Evolutionary conservation across 805 yeast genomes (phyloP).

Genomic region (Clavispora fructus): DNA sequence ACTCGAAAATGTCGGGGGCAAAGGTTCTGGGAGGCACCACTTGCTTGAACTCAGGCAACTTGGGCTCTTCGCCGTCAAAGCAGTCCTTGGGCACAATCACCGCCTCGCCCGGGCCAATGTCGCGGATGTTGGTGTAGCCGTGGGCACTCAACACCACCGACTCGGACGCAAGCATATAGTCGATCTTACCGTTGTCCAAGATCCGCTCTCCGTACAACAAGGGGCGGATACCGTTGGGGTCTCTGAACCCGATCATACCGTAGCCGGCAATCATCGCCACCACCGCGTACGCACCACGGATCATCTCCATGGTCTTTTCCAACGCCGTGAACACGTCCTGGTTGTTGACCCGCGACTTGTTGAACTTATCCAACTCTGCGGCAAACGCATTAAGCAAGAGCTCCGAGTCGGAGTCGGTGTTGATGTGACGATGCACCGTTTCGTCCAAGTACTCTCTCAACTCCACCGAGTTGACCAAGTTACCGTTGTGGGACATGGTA

Average conservation of each 20-base stretch:
- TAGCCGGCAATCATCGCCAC: slow-evolving; percentile 93
- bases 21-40: slow-evolving; percentile 72
- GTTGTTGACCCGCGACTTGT: slow-evolving; percentile 89
- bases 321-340: slow-evolving; percentile 85
- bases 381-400: slow-evolving; percentile 86
- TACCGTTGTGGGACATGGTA: slow-evolving; percentile 88
- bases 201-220: slow-evolving; percentile 77
- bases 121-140: slow-evolving; percentile 74
- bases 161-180: slow-evolving; percentile 94
- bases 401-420: slow-evolving; percentile 96
- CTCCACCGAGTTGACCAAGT: slow-evolving; percentile 80
- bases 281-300: slow-evolving; percentile 98
- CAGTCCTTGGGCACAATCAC: slow-evolving; percentile 82
- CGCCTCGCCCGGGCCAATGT: slow-evolving; percentile 92
- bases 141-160: slow-evolving; percentile 92
- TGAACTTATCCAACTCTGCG: slow-evolving; percentile 81
- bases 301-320: slow-evolving; percentile 69
- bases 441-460: slow-evolving; percentile 81
- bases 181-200: slow-evolving; percentile 61
- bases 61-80: slow-evolving; percentile 15
- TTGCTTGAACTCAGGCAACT: slow-evolving; percentile 77
- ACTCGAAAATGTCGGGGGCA: slow-evolving; percentile 95
- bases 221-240: slow-evolving; percentile 96
- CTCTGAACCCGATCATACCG: slow-evolving; percentile 93
- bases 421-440: slow-evolving; percentile 92